Evolutionary conservation across 805 yeast species (phyloP), one percentile per base, ranked within the genome.

Genomic region (Groenewaldozyma salmanticensis): DNA sequence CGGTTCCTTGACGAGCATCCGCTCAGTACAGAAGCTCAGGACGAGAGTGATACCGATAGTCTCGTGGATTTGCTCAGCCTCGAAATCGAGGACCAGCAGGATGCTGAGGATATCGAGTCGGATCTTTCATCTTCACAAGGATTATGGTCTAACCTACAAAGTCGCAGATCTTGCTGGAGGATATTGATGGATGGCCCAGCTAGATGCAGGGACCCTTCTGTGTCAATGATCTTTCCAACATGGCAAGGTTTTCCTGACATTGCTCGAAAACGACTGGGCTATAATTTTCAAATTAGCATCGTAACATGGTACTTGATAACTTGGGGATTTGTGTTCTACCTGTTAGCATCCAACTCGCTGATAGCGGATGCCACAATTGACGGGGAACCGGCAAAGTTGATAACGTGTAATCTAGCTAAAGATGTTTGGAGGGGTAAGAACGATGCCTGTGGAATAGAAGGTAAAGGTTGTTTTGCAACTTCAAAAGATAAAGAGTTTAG

Each of bases 341-440:
- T 32, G 3, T 24, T 57, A 16, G 51, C 53, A 5, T 11, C 36
- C 9, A 35, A 43, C 11, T 53, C 58, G 3, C 31, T 55, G 2
- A 33, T 57, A 18, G 58, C 56, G 3, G 27, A 31, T 4, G 52
- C 57, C 3, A 16, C 4, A 6, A 35, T 53, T 17, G 48, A 49
- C 34, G 53, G 49, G 4, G 46, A 44, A 7, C 36, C 43, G 13
- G 53, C 43, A 13, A 41, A 40, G 21, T 40, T 46, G 31, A 31
- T 59, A 11, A 21, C 42, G 6, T 59, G 64, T 38, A 48, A 46
- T 2, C 22, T 21, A 11, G 43, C 38, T 15, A 39, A 36, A 13
- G 41, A 37, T 13, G 45, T 80, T 44, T 86, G 95, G 95, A 62
- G 56, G 37, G 95, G 95, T 0, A 80, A 77, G 42, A 82, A 81